Evolutionary conservation across 345 rosid species (phyloP), one percentile per base, ranked within the genome.

Genomic region (Eucalyptus lansdowneana): DNA sequence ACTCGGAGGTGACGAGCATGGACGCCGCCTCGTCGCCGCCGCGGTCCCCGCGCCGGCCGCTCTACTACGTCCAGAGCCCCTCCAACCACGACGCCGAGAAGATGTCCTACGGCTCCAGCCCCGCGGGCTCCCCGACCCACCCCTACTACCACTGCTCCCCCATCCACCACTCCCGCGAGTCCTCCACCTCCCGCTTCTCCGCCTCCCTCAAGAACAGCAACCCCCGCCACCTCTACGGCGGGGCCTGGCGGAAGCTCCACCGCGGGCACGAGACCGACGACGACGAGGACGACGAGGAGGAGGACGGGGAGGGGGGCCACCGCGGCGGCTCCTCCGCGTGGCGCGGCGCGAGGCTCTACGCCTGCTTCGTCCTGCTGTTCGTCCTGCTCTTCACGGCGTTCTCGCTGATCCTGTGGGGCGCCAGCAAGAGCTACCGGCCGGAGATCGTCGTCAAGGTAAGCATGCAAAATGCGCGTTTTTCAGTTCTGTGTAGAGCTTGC

Each of bases 31-130:
- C 95, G 16, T 90, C 95, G 94, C 94, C 91, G 25, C 95, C 95
- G 7, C 91, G 95, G 60, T 95, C 97, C 14, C 96, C 96, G 1
- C 91, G 98, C 83, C 91, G 97, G 90, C 97, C 97, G 11, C 89
- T 96, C 31, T 97, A 97, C 95, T 97, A 97, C 92, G 99, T 97
- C 16, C 99, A 97, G 83, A 97, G 99, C 92, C 99, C 99, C 1
- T 97, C 99, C n/a, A 95, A 97, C 93, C 97, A 95, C 88, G 99
- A 97, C 91, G 96, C 88, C 21, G 99, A 97, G 94, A 97, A 97
- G 91, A 97, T 96, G 99, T 97, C 99, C 3, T 96, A 93, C 91
- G 99, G 97, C 58, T 97, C 99, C 4, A 96, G 98, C 89, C 98
- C 98, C 8, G 60, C 90, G 44, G 97, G 92, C 16, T 97, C 99